These are phyloP conservation scores for Yamadazyma buinensis DNA, from an alignment of 1,139 yeast genomes.

Conservation along the genomic window DNA sequence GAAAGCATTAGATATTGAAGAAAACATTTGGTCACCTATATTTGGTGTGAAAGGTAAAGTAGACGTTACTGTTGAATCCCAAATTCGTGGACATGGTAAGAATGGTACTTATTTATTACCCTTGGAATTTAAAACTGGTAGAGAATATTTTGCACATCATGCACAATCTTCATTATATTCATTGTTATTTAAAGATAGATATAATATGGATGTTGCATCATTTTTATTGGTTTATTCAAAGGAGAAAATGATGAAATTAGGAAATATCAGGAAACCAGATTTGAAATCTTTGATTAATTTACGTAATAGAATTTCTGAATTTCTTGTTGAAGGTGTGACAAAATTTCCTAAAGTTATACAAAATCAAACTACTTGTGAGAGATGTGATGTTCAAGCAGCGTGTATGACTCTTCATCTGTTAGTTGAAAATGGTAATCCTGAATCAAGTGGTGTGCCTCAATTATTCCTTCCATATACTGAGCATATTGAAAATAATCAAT, in stretches of 20 bases:
- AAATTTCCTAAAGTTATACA: slow-evolving; percentile 58
- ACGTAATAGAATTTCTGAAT: slow-evolving; percentile 67
- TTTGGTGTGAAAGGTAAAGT: slow-evolving; percentile 90
- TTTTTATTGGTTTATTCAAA: slow-evolving; percentile 76
- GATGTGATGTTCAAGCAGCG: slow-evolving; percentile 55
- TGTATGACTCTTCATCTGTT: slow-evolving; percentile 72
- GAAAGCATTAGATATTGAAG: slow-evolving; percentile 79
- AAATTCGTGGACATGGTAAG: slow-evolving; percentile 22
- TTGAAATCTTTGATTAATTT: slow-evolving; percentile 61
- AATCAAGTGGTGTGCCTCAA: slow-evolving; percentile 46
- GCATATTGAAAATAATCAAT: slow-evolving; percentile 40
- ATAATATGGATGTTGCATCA: slow-evolving; percentile 60
- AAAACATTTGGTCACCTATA: slow-evolving; percentile 85
- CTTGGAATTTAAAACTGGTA: slow-evolving; percentile 86
- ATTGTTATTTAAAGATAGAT: slow-evolving; percentile 72
- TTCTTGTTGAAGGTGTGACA: slow-evolving; percentile 46
- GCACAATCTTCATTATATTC: slow-evolving; percentile 91
- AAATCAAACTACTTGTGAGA: slow-evolving; percentile 58
- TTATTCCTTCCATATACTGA: slow-evolving; percentile 46
- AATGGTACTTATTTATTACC: slow-evolving; percentile 58
- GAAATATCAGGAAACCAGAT: slow-evolving; percentile 54
- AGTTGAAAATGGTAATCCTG: slow-evolving; percentile 52
- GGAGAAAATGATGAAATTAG: slow-evolving; percentile 50
- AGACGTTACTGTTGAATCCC: slow-evolving; percentile 79
- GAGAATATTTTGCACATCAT: slow-evolving; percentile 62